Evolutionary conservation across 2,329 filamentous ascomycete species (phyloP).

Genomic region (Botryotinia calthae): DNA sequence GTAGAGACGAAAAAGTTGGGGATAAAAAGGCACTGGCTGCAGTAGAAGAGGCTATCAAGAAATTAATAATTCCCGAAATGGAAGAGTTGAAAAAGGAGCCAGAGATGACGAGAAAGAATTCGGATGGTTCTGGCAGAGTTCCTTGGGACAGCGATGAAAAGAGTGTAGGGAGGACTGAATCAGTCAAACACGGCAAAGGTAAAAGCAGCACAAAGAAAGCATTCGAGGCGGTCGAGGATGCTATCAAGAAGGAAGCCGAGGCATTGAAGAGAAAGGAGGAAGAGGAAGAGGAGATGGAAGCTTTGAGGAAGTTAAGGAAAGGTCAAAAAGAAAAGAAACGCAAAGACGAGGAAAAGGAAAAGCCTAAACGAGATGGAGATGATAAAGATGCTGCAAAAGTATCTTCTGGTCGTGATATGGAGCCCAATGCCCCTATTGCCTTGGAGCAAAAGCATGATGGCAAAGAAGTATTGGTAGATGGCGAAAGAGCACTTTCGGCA

Average conservation of each 20-base stretch:
- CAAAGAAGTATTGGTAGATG: conserved; percentile 1
- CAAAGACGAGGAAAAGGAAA: conserved; percentile 21
- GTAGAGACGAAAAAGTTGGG: conserved; percentile 15
- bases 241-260: conserved; percentile 20
- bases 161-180: conserved; percentile 14
- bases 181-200: conserved; percentile 16
- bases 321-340: conserved; percentile 17
- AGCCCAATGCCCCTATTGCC: not conserved
- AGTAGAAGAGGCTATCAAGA: conserved; percentile 20
- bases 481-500: conserved; percentile 16
- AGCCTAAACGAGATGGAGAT: conserved; percentile 9
- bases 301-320: conserved; percentile 17
- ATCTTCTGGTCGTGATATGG: conserved; percentile 3
- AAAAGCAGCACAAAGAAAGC: conserved; percentile 21
- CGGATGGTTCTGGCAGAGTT: conserved; percentile 11
- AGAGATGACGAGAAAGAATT: conserved; percentile 14
- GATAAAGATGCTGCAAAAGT: conserved; percentile 17
- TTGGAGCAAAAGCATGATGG: conserved; percentile 1
- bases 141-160: conserved; percentile 21
- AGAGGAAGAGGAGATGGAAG: conserved; percentile 18
- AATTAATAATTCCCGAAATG: conserved; percentile 18
- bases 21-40: conserved; percentile 20
- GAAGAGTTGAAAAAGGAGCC: conserved; percentile 20
- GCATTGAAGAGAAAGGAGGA: conserved; percentile 20
- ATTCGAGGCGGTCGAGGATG: conserved; percentile 21